These are phyloP conservation scores for Plasmopara muralis DNA, from an alignment of 352 stramenopile genomes.

Conservation along the genomic window DNA sequence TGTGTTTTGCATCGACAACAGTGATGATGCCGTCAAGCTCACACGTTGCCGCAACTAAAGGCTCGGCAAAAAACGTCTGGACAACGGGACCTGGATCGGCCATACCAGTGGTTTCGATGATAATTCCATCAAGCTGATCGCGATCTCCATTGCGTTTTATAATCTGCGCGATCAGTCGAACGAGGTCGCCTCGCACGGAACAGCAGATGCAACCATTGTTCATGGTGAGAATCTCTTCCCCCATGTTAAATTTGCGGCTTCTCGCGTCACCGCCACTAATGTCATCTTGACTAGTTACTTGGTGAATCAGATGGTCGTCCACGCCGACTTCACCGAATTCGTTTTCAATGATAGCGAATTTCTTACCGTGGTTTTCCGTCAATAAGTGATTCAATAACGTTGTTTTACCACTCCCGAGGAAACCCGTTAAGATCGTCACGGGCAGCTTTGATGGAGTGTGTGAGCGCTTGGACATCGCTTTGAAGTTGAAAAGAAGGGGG, in stretches of 20 bases:
- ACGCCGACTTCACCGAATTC: constrained; percentile 93
- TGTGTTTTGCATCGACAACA: constrained; percentile 93
- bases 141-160: constrained; percentile 37
- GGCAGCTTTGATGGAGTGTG: constrained; percentile 38
- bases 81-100: constrained; percentile 86
- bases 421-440: constrained; percentile 90
- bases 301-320: constrained; percentile 84
- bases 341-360: constrained; percentile 95
- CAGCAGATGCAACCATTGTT: constrained; percentile 97
- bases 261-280: constrained; percentile 19
- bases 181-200: constrained; percentile 86
- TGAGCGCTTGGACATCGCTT: constrained; percentile 29
- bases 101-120: constrained; percentile 89
- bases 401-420: constrained; percentile 92
- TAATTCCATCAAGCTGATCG: constrained; percentile 62
- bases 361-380: constrained; percentile 81
- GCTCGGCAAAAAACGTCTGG: constrained; percentile 92
- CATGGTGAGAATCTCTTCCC: constrained; percentile 85
- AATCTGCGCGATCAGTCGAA: constrained; percentile 48
- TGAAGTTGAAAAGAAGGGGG: background rate
- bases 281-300: constrained; percentile 13
- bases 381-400: constrained; percentile 94
- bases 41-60: constrained; percentile 66
- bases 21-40: constrained; percentile 93
- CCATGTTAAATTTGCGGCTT: constrained; percentile 41